phyloP scores from a whole-genome alignment of 768 basidiomycete genomes.

The Fibroporia radiculosa region DNA sequence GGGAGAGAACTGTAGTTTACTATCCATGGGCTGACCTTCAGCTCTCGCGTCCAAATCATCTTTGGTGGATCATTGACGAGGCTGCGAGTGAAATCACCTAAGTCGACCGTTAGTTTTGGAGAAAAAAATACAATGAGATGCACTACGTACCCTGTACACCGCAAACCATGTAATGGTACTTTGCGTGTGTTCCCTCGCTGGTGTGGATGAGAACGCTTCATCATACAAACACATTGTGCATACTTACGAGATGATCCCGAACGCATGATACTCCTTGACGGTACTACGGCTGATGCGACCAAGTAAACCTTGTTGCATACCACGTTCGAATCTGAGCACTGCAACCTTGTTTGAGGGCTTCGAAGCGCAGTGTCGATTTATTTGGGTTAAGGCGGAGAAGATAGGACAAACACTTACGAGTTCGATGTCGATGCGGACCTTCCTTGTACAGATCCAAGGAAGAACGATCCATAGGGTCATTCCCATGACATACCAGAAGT shows the following conservation, averaged over 20 bases:
- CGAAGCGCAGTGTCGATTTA: conserved; percentile 6
- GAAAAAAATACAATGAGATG: background rate
- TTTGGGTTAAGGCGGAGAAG: conserved; percentile 1
- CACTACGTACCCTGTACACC: conserved; percentile 48
- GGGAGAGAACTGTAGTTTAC: conserved; percentile 1
- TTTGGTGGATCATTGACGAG: conserved; percentile 65
- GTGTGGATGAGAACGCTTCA: conserved; percentile 2
- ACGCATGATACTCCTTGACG: conserved; percentile 78
- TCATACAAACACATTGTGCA: background rate
- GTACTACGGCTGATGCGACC: conserved; percentile 66
- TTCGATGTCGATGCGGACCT: conserved; percentile 68
- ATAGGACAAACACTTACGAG: conserved; percentile 37
- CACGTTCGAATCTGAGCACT: conserved; percentile 69
- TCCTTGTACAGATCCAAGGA: conserved; percentile 71
- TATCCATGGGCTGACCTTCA: conserved; percentile 48
- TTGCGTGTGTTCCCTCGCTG: conserved; percentile 65
- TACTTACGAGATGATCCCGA: conserved; percentile 67
- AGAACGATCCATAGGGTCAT: conserved; percentile 72
- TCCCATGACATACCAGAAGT: conserved; percentile 68
- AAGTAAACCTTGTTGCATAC: conserved; percentile 79
- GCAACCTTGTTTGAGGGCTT: conserved; percentile 78
- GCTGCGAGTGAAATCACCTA: conserved; percentile 66
- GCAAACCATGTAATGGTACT: conserved; percentile 75
- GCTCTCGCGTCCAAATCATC: conserved; percentile 69
- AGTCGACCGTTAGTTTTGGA: background rate